phyloP scores from a whole-genome alignment of 2,329 filamentous ascomycete genomes.

The Whalleya microplaca region DNA sequence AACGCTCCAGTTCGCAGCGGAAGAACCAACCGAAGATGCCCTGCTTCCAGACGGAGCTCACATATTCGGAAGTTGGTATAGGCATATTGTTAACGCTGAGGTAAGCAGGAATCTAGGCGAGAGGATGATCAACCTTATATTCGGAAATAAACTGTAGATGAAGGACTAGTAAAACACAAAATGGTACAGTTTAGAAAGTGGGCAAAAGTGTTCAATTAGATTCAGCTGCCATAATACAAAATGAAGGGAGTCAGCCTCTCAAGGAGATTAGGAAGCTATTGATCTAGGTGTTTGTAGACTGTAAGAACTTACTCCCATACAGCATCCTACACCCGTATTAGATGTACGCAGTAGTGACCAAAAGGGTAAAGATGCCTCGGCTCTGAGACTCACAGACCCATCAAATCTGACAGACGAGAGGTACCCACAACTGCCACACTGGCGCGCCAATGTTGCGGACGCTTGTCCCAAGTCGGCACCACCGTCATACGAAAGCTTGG shows the following conservation, averaged over 20 bases:
- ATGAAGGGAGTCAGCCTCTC: background rate
- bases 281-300: too few species aligned
- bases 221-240: background rate
- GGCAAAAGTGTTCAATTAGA: background rate
- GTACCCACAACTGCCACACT: too few species aligned
- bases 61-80: slow-evolving; percentile 71
- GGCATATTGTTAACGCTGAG: slow-evolving; percentile 57
- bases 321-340: too few species aligned
- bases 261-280: too few species aligned
- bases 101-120: slow-evolving; percentile 10
- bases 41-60: slow-evolving; percentile 85
- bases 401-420: background rate
- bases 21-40: slow-evolving; percentile 74
- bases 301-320: too few species aligned
- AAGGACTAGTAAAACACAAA: background rate
- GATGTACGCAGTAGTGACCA: too few species aligned
- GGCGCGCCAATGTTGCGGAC: too few species aligned
- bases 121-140: background rate
- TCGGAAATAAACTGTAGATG: background rate
- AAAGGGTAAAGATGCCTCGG: background rate
- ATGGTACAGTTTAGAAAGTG: background rate
- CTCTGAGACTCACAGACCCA: background rate
- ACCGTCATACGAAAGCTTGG: slow-evolving; percentile 8
- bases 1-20: background rate
- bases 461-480: too few species aligned